phyloP scores from a whole-genome alignment of 768 basidiomycete species.

The Harrya chromipes region DNA sequence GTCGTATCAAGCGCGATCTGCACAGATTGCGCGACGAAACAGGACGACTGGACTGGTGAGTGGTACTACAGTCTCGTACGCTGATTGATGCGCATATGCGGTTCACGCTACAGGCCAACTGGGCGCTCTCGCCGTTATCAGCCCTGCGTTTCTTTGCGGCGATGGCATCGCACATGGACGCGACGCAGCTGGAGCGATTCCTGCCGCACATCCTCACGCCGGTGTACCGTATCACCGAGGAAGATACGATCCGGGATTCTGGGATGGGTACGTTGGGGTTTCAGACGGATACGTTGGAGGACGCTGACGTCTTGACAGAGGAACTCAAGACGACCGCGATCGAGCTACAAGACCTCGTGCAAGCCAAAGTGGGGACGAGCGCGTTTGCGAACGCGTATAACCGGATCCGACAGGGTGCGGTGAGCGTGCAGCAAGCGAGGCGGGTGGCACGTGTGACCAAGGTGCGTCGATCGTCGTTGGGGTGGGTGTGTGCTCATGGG shows the following conservation, averaged over 20 bases:
- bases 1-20: constrained; percentile 80
- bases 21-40: constrained; percentile 67
- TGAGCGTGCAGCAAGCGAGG: constrained; percentile 67
- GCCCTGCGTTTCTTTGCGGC: constrained; percentile 93
- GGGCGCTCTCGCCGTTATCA: constrained; percentile 78
- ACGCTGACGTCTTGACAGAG: constrained; percentile 41
- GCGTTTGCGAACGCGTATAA: constrained; percentile 80
- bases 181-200: constrained; percentile 56
- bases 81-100: neutral
- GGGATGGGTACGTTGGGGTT: constrained; percentile 61
- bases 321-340: constrained; percentile 77
- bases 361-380: constrained; percentile 83
- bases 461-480: constrained; percentile 32
- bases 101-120: no score
- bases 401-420: constrained; percentile 68
- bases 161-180: constrained; percentile 72
- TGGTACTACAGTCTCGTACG: neutral
- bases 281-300: neutral
- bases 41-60: constrained; percentile 46
- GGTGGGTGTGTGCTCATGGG: neutral
- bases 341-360: constrained; percentile 87
- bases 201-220: constrained; percentile 85
- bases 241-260: constrained; percentile 75
- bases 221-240: constrained; percentile 82
- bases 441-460: constrained; percentile 54